Evolutionary conservation across 805 yeast species (phyloP), one percentile per base, ranked within the genome.

Genomic region (Nakazawaea holstii): DNA sequence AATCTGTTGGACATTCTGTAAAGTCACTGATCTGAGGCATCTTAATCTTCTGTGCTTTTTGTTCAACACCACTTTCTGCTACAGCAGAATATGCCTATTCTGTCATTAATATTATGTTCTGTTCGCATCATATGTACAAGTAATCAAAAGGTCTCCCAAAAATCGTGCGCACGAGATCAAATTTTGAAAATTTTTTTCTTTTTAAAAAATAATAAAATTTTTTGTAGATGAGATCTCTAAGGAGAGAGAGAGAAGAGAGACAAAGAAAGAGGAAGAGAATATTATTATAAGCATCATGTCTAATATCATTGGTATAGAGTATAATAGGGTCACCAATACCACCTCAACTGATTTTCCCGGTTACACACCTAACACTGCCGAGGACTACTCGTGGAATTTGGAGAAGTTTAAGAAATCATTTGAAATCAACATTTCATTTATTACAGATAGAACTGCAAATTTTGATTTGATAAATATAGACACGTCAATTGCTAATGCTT

Each of bases 281-380:
- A 14, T 6, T 13, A 9, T 8, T 6, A 9, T 10, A 5, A 27
- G 13, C 30, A 43, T 15, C 33, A 64, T 64, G 68, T 62, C 68
- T 41, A 82, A 85, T 57, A 78, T 87, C 52, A 92, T 90, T 38
- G 91, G 90, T 29, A 84, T 90, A 44, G 96, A 91, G 61, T 84
- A 84, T 65, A 94, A 91, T 63, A 80, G 97, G 59, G 97, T 91
- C 36, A 84, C 95, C 14, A 88, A 90, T 68, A 88, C 94, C 3
- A 74, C 92, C 1, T 77, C 95, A 35, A 88, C 91, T 1, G 97
- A 91, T 61, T 92, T 90, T 62, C 98, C 98, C 6, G 97, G 97
- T 1, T 87, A 84, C 62, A 70, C 75, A 11, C 55, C 67, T 31
- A 74, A 72, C 53, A 69, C 79, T 29, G 74, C 73, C 29, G 83